Evolutionary conservation across 192 early-diverging fungal species (phyloP), one percentile per base, ranked within the genome.

Genomic region (Fimicolochytrium jonesii): DNA sequence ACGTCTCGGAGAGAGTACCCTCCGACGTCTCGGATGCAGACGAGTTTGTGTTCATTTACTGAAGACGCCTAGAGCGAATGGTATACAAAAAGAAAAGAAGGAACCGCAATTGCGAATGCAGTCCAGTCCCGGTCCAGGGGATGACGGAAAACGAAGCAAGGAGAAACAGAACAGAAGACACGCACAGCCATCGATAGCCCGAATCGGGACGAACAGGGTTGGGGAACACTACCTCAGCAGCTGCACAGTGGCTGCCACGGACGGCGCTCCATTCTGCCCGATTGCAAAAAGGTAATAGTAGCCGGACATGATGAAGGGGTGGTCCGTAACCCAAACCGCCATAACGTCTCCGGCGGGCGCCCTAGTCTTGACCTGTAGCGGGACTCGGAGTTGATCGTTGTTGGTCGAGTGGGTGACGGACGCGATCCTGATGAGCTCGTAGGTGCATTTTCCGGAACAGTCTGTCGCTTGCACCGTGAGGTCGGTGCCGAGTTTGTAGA

Each of bases 381-480:
- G 50, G 30, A 52, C 31, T 5, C 50, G 23, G 10, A 52, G 50
- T 30, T 52, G 50, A 30, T 52, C 50, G 30, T 52, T 52, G 28
- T 31, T 52, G 22, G 20, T 20, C 26, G 5, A 17, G 31, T 52
- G 50, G 7, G 50, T 52, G 7, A 7, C 50, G 25, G 26, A 30
- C 5, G 50, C 22, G 30, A 52, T 9, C 7, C 50, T 22, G 9
- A 52, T 22, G 25, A 52, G 50, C 31, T 52, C 50, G 50, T 30
- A 52, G 9, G 28, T 30, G 50, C 50, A 52, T 9, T 30, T 30
- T 9, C 9, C 20, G 50, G 26, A 22, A 30, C 50, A 52, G 20
- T 30, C 50, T 22, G 50, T 31, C 9, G 50, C 23, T 9, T 25
- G 7, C 9, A 52, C 22, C 9, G 50, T 52, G 9, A 52, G 50